Percentiles rank a stretch among this genome's conserved stretches.
These are phyloP conservation scores for Fusarium proliferatum DNA, from an alignment of 2,329 filamentous ascomycete genomes.

Conservation along the genomic window DNA sequence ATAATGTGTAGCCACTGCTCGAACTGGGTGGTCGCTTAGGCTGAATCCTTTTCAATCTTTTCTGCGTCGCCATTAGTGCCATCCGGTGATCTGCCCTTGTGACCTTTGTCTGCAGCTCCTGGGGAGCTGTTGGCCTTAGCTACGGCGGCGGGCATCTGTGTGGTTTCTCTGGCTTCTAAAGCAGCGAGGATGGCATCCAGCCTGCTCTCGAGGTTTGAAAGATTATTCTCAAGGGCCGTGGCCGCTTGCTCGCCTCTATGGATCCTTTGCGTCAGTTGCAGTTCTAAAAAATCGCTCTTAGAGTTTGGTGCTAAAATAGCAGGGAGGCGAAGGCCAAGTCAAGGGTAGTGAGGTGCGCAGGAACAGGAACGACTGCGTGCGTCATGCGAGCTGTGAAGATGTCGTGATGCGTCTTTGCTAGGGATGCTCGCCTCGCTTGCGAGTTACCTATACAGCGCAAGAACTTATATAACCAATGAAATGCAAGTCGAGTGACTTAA, in stretches of 20 bases:
- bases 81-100: constrained; percentile 2
- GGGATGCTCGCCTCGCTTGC: background rate
- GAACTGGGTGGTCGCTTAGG: background rate
- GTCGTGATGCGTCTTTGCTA: background rate
- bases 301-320: background rate
- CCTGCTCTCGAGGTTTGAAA: constrained; percentile 63
- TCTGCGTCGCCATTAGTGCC: constrained; percentile 2
- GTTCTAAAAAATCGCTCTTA: background rate
- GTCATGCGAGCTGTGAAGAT: background rate
- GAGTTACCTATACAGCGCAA: background rate
- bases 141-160: constrained; percentile 1
- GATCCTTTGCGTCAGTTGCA: constrained; percentile 30
- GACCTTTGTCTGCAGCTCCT: background rate
- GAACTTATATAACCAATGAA: background rate
- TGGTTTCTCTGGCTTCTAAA: constrained; percentile 50
- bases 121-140: background rate
- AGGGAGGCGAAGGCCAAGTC: background rate
- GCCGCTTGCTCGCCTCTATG: constrained; percentile 66
- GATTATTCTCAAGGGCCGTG: constrained; percentile 62
- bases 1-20: background rate
- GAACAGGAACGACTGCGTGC: background rate
- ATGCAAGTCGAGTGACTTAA: background rate
- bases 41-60: constrained; percentile 5
- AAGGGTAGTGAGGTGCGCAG: background rate
- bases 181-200: constrained; percentile 66